A percentile compares a stretch with the other conserved stretches of the same genome.
These are phyloP conservation scores for Saccharomycopsis babjevae DNA, from an alignment of 805 yeast species.

Conservation along the genomic window DNA sequence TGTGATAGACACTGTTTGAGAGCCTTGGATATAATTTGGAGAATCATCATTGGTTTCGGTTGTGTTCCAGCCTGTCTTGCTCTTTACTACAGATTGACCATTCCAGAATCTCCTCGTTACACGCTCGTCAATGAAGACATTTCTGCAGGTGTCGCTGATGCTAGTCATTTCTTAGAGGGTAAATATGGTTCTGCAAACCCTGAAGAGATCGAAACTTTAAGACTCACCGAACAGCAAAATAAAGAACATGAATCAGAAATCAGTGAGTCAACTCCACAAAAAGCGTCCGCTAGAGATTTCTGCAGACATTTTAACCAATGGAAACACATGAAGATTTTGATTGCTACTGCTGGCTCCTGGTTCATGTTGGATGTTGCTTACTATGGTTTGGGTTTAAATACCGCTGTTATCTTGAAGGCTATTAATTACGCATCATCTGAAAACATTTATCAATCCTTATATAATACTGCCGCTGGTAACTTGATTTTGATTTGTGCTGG, in stretches of 20 bases:
- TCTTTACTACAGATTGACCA: conserved; percentile 83
- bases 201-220: not conserved
- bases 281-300: conserved; percentile 74
- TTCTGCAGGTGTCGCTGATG: conserved; percentile 47
- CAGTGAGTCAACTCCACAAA: conserved; percentile 40
- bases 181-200: not conserved
- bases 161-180: conserved; percentile 27
- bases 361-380: conserved; percentile 82
- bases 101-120: conserved; percentile 92
- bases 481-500: conserved; percentile 91
- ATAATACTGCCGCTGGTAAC: conserved; percentile 83
- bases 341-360: conserved; percentile 92
- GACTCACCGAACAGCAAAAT: not conserved
- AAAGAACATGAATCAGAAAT: not conserved
- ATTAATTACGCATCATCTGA: conserved; percentile 72
- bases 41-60: conserved; percentile 82
- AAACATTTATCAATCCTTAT: conserved; percentile 60
- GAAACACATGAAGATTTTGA: conserved; percentile 73
- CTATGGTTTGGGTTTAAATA: conserved; percentile 80
- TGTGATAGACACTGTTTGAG: conserved; percentile 60
- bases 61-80: conserved; percentile 82
- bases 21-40: conserved; percentile 93
- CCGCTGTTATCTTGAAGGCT: conserved; percentile 67
- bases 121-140: conserved; percentile 56
- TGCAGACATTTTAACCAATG: conserved; percentile 66